Evolutionary conservation across 2,329 filamentous ascomycete genomes (phyloP).

Genomic region (Cladosporium austrohemisphaericum): DNA sequence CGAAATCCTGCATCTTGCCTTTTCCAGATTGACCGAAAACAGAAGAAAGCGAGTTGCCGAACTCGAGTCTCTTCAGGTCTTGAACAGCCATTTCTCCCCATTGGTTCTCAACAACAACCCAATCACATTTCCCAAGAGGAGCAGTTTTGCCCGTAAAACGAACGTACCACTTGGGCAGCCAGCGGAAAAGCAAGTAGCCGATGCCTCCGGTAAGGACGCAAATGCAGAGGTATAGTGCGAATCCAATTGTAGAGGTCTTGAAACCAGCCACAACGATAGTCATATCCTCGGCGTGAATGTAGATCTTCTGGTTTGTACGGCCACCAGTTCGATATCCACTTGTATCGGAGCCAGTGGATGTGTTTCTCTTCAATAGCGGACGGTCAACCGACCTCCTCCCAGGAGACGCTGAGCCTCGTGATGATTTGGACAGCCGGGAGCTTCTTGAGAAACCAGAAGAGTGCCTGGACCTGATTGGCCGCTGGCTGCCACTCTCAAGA

Average conservation of each 20-base stretch:
- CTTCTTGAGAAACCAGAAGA: slow-evolving; percentile 50
- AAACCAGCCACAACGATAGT: slow-evolving; percentile 94
- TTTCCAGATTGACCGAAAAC: slow-evolving; percentile 68
- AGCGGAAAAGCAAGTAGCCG: slow-evolving; percentile 79
- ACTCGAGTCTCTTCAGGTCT: slow-evolving; percentile 56
- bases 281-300: slow-evolving; percentile 88
- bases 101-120: slow-evolving; percentile 96
- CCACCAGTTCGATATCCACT: slow-evolving; percentile 59
- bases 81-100: slow-evolving; percentile 90
- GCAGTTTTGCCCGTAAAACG: slow-evolving; percentile 66
- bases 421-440: slow-evolving; percentile 20
- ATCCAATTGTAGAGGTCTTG: slow-evolving; percentile 68
- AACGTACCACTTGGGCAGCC: slow-evolving; percentile 86
- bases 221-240: slow-evolving; percentile 63
- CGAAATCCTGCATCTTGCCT: slow-evolving; percentile 60
- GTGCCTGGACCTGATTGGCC: slow-evolving; percentile 51
- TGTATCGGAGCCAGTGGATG: slow-evolving; percentile 65
- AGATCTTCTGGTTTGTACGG: slow-evolving; percentile 80
- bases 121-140: slow-evolving; percentile 71
- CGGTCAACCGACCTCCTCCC: slow-evolving; percentile 47
- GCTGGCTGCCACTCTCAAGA: slow-evolving; percentile 19
- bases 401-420: slow-evolving; percentile 15
- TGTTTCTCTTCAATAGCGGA: slow-evolving; percentile 66
- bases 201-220: slow-evolving; percentile 72
- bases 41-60: slow-evolving; percentile 61